A percentile compares a stretch with the other conserved stretches of the same genome.
Conservation (phyloP, 2,329 filamentous ascomycete genomes). For the Pyricularia grisea region DNA sequence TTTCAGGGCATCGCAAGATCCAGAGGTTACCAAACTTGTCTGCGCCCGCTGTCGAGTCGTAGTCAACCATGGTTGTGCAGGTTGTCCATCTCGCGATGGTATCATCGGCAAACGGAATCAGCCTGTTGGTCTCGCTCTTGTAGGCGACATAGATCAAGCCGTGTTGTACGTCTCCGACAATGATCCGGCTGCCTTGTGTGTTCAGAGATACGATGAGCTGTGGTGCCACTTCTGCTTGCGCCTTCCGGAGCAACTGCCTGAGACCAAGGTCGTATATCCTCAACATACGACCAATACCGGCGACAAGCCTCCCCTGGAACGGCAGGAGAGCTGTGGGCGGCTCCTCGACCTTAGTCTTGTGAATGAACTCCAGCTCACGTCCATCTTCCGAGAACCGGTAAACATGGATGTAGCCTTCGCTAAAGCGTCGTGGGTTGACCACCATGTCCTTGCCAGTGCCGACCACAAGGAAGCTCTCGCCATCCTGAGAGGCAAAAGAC, state of each 20-base stretch:
- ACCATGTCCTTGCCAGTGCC: conserved; percentile 89
- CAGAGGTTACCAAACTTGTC: conserved; percentile 98
- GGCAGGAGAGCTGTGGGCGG: conserved; percentile 83
- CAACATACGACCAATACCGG: conserved; percentile 75
- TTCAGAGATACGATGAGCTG: conserved; percentile 83
- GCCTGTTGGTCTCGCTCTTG: conserved; percentile 80
- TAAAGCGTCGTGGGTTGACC: conserved; percentile 65
- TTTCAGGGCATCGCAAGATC: conserved; percentile 78
- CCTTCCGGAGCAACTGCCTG: conserved; percentile 84
- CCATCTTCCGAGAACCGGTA: conserved; percentile 85
- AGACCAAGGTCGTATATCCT: conserved; percentile 90
- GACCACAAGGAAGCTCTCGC: conserved; percentile 85
- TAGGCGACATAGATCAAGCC: conserved; percentile 89
- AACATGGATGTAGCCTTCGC: conserved; percentile 79
- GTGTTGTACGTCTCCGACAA: conserved; percentile 88
- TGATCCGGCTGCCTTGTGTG: conserved; percentile 82
- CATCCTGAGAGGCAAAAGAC: conserved; percentile 78
- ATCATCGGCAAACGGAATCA: conserved; percentile 92
- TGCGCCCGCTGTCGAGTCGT: conserved; percentile 87
- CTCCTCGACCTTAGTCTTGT: conserved; percentile 88
- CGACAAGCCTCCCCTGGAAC: conserved; percentile 84
- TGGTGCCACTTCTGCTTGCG: conserved; percentile 69
- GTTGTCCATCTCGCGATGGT: conserved; percentile 85
- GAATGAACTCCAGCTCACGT: conserved; percentile 84
- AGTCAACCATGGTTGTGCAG: conserved; percentile 88